A percentile compares a stretch with the other conserved stretches of the same genome.
These are phyloP conservation scores for Graphilbum fragrans DNA, from an alignment of 2,329 filamentous ascomycete species.

Conservation along the genomic window DNA sequence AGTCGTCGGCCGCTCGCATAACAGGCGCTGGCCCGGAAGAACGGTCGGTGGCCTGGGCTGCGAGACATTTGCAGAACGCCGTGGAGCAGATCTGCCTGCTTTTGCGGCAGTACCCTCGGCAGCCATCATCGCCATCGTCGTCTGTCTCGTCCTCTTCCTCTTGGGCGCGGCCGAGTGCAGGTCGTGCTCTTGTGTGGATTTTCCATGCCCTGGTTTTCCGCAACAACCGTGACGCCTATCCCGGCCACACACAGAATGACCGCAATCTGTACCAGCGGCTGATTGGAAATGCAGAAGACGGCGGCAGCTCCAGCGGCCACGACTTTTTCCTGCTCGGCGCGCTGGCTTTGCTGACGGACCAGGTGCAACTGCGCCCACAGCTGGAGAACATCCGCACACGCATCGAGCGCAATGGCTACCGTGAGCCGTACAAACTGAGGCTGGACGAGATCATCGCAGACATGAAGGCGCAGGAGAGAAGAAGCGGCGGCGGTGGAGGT, in stretches of 20 bases:
- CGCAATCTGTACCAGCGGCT: slow-evolving; percentile 36
- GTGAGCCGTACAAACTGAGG: slow-evolving; percentile 7
- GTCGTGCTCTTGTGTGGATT: slow-evolving; percentile 33
- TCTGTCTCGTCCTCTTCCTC: slow-evolving; percentile 22
- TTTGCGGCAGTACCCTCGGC: not conserved
- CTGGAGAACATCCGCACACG: slow-evolving; percentile 18
- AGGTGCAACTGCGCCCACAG: slow-evolving; percentile 28
- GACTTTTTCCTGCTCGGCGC: slow-evolving; percentile 29
- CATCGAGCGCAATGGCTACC: slow-evolving; percentile 10
- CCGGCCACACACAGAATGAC: slow-evolving; percentile 17
- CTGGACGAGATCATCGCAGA: slow-evolving; percentile 7
- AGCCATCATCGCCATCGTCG: slow-evolving; percentile 18
- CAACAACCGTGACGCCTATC: slow-evolving; percentile 25
- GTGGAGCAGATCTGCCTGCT: slow-evolving; percentile 3
- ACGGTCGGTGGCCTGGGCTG: slow-evolving; percentile 30
- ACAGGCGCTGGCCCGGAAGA: slow-evolving; percentile 36
- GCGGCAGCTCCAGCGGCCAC: slow-evolving; percentile 10
- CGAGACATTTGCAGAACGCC: not conserved
- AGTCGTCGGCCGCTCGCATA: slow-evolving; percentile 4
- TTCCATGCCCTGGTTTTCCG: slow-evolving; percentile 28
- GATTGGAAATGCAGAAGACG: slow-evolving; percentile 28
- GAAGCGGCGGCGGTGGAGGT: not conserved
- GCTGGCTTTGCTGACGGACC: slow-evolving; percentile 29
- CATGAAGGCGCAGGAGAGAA: slow-evolving; percentile 3
- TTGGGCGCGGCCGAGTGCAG: slow-evolving; percentile 30